phyloP scores from a whole-genome alignment of 306 rosid species.

The Corylus americana region DNA sequence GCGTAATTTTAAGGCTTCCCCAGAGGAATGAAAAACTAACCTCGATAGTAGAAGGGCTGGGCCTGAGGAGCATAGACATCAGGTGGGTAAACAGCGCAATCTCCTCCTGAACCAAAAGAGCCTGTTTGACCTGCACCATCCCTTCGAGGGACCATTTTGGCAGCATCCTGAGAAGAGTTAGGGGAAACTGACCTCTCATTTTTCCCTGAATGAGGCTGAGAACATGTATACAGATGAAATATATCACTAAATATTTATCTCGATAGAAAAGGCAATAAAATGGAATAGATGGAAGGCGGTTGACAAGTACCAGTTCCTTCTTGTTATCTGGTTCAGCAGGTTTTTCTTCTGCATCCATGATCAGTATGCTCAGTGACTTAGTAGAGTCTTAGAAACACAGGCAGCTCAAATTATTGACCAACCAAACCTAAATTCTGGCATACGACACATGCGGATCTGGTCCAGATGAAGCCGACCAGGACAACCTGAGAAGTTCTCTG shows the following conservation, averaged over 20 bases:
- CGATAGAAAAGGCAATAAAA: constrained; percentile 15
- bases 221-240: constrained; percentile 13
- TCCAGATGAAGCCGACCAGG: no score
- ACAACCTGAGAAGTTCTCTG: no score
- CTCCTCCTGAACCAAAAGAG: constrained; percentile 57
- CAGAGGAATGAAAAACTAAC: constrained; percentile 38
- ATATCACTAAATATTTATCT: neutral
- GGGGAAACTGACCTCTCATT: constrained; percentile 52
- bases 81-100: constrained; percentile 57
- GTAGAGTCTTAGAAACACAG: constrained; percentile 56
- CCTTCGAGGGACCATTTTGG: constrained; percentile 58
- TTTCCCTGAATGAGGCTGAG: constrained; percentile 41
- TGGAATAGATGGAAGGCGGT: constrained; percentile 6
- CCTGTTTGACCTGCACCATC: constrained; percentile 54
- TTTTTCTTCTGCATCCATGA: constrained; percentile 78
- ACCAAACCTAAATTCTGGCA: constrained; percentile 52
- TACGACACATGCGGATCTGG: constrained; percentile 12
- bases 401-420: constrained; percentile 52
- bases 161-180: constrained; percentile 52
- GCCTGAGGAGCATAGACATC: constrained; percentile 80
- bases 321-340: constrained; percentile 61
- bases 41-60: constrained; percentile 78
- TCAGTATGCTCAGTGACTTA: constrained; percentile 52
- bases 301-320: constrained; percentile 65
- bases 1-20: neutral